Evolutionary conservation across 1,139 yeast species (phyloP), one percentile per base, ranked within the genome.

Genomic region (Candida frijolesensis): DNA sequence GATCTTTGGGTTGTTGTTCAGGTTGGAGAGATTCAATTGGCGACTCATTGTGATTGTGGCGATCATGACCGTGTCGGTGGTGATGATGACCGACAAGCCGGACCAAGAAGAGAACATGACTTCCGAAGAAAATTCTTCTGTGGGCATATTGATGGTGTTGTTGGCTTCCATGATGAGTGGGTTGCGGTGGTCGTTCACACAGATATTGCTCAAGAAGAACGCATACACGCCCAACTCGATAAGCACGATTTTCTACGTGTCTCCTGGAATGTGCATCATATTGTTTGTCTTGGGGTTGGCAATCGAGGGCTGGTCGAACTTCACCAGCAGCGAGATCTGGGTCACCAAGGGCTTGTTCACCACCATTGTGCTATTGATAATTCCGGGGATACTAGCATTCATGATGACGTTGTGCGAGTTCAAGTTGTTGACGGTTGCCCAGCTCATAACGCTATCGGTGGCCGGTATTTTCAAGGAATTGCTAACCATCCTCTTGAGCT

Each of bases 381-480:
- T 90, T 41, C 99, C 99, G 0, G 98, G 99, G 0, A 56, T 88
- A 10, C 71, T 89, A 44, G 98, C 97, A 9, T 91, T 92, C 61
- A 79, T 88, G 68, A 88, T 94, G 95, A 94, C 97, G 0, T 69
- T 90, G 35, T 84, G 95, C 59, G 99, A 94, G 66, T 94, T 89
- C 68, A 84, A 88, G 55, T 80, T 94, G 14, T 75, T 94, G 46
- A 85, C 89, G 51, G 82, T 87, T 46, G 89, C 97, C 0, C 89
- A 89, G 51, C 94, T 95, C 12, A 77, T 91, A 38, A 92, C 99
- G 0, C 71, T 94, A 38, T 85, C 95, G 4, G 83, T 94, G 35
- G 96, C 96, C 0, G 99, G 99, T 1, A 89, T 94, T 32, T 88
- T 92, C 63, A 94, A 94, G 65, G 99, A 94, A 66, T 75, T 94